These are phyloP conservation scores for Ascodesmis nigricans DNA, from an alignment of 495 filamentous ascomycete species.

Conservation along the genomic window DNA sequence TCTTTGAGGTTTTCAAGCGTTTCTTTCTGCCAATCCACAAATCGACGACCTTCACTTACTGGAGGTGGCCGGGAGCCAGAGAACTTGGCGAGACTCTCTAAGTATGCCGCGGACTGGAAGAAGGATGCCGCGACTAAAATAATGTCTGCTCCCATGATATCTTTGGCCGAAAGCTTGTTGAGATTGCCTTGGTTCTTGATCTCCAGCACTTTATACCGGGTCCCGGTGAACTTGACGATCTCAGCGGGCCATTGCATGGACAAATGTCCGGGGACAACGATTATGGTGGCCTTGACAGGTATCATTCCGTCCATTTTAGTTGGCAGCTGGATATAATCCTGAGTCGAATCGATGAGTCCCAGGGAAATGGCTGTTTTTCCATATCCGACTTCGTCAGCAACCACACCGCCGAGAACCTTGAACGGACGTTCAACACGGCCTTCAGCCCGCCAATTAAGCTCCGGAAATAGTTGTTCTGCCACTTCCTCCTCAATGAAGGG, in stretches of 20 bases:
- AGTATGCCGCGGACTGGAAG: constrained; percentile 28
- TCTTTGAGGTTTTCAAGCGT: constrained; percentile 25
- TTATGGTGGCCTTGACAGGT: constrained; percentile 41
- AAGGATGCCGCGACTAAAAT: constrained; percentile 32
- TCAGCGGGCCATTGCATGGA: constrained; percentile 46
- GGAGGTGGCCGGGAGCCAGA: constrained; percentile 29
- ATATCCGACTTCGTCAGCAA: constrained; percentile 59
- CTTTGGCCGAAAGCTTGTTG: constrained; percentile 23
- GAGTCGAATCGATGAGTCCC: constrained; percentile 35
- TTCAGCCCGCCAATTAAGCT: constrained; percentile 40
- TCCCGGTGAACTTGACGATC: constrained; percentile 34
- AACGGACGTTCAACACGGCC: constrained; percentile 32
- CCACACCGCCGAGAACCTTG: constrained; percentile 40
- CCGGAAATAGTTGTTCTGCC: constrained; percentile 39
- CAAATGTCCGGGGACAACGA: constrained; percentile 42
- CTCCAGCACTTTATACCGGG: constrained; percentile 27
- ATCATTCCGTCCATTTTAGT: constrained; percentile 23
- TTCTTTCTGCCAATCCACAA: constrained; percentile 33
- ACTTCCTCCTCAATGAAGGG: constrained; percentile 42
- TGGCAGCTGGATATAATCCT: constrained; percentile 7
- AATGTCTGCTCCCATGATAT: constrained; percentile 32
- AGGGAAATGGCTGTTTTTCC: constrained; percentile 63
- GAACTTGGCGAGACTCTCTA: constrained; percentile 29
- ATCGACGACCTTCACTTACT: constrained; percentile 27
- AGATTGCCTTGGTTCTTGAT: constrained; percentile 24